Evolutionary conservation across 108 stramenopile genomes (phyloP), one percentile per base, ranked within the genome.

Genomic region (Nannochloropsis gaditana): DNA sequence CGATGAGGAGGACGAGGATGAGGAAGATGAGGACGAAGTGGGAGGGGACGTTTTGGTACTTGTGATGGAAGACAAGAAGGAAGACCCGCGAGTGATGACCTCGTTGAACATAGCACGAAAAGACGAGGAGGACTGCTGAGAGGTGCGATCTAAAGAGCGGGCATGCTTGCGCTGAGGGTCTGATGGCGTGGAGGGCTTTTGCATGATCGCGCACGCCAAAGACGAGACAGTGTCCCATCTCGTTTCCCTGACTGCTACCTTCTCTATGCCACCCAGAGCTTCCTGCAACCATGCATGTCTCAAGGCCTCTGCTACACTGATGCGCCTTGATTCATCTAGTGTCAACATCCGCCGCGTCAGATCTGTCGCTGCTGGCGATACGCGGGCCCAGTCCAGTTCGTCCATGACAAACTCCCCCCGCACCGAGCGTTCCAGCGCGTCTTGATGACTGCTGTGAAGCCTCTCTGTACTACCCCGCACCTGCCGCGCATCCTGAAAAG

Each of bases 351-450:
- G 41, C 44, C 83, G 45, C 10, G 83, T 83, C 45, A 87, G 41
- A 31, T 87, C 86, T 42, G 84, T 87, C 44, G 86, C 86, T n/a
- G 83, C 86, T 10, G 82, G 82, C 5, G 86, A 87, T 42, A 87
- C 43, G 19, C 81, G 82, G 11, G 81, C 86, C 86, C 86, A 86
- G 15, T 86, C 86, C 41, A 45, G 21, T 10, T 82, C 86, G 42
- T 41, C 44, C 82, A 83, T 86, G 85, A 31, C 80, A 85, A 82
- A 86, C 41, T 82, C 21, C 19, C 86, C 83, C 45, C 50, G 41
- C 9, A 21, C 44, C 43, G 83, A 81, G 21, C 83, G 79, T 85
- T 85, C 84, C 17, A 85, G 41, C 15, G 41, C 79, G 21, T 85
- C 84, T 17, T 80, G n/a, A 41, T 86, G 81, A 5, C 41, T 42